phyloP scores from a whole-genome alignment of 345 rosid genomes.

The Pugionium dolabratum region DNA sequence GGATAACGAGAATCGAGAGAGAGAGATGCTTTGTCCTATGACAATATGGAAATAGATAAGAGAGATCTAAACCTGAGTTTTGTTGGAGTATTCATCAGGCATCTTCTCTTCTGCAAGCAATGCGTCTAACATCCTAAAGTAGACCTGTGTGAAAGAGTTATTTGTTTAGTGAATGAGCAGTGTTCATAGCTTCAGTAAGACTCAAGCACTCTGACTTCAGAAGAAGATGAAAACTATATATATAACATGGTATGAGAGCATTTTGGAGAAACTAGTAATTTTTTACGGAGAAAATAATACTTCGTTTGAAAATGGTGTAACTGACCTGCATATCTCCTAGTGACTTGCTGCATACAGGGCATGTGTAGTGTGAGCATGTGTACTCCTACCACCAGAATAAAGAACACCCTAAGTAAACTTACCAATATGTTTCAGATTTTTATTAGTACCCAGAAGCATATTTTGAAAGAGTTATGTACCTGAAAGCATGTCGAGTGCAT shows the following conservation, averaged over 20 bases:
- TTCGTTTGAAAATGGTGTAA: slow-evolving; percentile 22
- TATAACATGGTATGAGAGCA: neutral
- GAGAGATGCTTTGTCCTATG: neutral
- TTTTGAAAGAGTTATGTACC: slow-evolving; percentile 42
- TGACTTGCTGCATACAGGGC: slow-evolving; percentile 95
- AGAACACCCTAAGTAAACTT: slow-evolving; percentile 17
- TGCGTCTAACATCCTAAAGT: slow-evolving; percentile 79
- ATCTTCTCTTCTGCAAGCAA: slow-evolving; percentile 71
- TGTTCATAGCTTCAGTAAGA: slow-evolving; percentile 19
- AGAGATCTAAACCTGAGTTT: slow-evolving; percentile 59
- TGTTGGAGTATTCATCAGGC: slow-evolving; percentile 64
- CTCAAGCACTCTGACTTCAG: slow-evolving; percentile 5
- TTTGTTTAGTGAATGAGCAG: slow-evolving; percentile 18
- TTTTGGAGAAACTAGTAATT: neutral
- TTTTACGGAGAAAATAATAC: neutral
- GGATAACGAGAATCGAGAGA: neutral
- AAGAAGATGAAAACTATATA: neutral
- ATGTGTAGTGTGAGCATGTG: slow-evolving; percentile 73
- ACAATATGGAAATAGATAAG: neutral
- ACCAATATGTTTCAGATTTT: neutral
- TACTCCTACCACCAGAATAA: slow-evolving; percentile 60
- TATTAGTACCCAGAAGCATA: neutral
- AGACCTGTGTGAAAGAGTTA: slow-evolving; percentile 51
- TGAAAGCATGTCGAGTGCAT: slow-evolving; percentile 92
- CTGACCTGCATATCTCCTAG: slow-evolving; percentile 95